Percentiles rank a stretch among this genome's conserved stretches.
Conservation (phyloP, 2,329 filamentous ascomycete genomes). For the Ceratocystis ficicola region DNA sequence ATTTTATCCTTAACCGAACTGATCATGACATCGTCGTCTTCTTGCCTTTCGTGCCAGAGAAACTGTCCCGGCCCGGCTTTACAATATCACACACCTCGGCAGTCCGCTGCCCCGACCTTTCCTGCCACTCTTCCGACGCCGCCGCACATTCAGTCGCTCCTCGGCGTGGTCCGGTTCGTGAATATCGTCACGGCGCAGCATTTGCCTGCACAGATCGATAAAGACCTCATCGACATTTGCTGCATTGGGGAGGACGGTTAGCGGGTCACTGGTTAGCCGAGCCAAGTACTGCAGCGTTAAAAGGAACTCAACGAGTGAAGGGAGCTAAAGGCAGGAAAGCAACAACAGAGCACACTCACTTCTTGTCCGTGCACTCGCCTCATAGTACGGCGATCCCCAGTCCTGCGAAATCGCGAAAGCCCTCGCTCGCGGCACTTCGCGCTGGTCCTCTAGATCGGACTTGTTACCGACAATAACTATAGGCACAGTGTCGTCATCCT, state of each 20-base stretch:
- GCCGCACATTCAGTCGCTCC: conserved; percentile 30
- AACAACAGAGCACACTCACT: conserved; percentile 35
- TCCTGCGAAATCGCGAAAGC: conserved; percentile 76
- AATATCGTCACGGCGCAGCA: conserved; percentile 59
- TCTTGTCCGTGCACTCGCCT: conserved; percentile 69
- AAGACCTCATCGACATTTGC: conserved; percentile 88
- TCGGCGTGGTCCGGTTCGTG: conserved; percentile 28
- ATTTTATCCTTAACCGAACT: not conserved
- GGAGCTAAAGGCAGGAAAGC: not conserved
- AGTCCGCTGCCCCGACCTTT: conserved; percentile 26
- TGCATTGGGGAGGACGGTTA: conserved; percentile 25
- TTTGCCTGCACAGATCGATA: conserved; percentile 69
- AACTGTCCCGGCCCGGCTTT: not conserved
- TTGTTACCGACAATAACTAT: conserved; percentile 92
- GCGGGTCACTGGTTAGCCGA: not conserved
- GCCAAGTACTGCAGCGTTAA: not conserved
- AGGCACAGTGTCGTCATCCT: conserved; percentile 72
- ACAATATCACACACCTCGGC: conserved; percentile 26
- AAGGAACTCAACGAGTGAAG: not conserved
- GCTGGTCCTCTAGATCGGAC: conserved; percentile 76
- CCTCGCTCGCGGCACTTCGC: conserved; percentile 61
- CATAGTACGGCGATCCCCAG: conserved; percentile 86
- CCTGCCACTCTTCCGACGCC: conserved; percentile 27
- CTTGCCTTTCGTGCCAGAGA: not conserved
- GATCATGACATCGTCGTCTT: not conserved